Percentiles rank a stretch among this genome's conserved stretches.
phyloP scores from a whole-genome alignment of 2,329 filamentous ascomycete species.

The Phaeoacremonium minimum region DNA sequence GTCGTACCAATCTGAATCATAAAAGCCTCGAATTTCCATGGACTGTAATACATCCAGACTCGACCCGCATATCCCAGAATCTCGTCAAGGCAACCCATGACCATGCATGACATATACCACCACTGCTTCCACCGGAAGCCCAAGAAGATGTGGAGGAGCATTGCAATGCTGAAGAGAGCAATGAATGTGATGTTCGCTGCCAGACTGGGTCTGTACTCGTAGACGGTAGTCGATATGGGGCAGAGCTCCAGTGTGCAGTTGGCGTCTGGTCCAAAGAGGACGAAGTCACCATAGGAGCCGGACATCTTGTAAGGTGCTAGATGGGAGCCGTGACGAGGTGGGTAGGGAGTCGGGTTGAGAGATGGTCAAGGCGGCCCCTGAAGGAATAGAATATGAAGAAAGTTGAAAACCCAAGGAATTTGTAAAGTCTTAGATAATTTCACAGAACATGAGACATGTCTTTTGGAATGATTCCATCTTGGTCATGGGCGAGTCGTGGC shows the following conservation, averaged over 20 bases:
- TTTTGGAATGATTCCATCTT: too few relatives aligned
- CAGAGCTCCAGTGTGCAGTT: constrained; percentile 48
- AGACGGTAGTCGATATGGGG: constrained; percentile 37
- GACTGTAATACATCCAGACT: constrained; percentile 51
- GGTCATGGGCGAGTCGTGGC: too few relatives aligned
- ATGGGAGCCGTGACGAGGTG: too few relatives aligned
- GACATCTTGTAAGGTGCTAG: too few relatives aligned
- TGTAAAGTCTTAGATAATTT: too few relatives aligned
- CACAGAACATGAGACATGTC: too few relatives aligned
- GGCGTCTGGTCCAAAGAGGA: constrained; percentile 37
- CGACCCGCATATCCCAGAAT: constrained; percentile 60
- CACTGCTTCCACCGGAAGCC: constrained; percentile 42
- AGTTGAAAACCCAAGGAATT: too few relatives aligned
- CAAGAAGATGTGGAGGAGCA: constrained; percentile 38
- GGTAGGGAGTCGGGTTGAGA: too few relatives aligned
- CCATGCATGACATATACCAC: constrained; percentile 47
- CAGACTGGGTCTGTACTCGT: constrained; percentile 40
- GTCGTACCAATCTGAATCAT: constrained; percentile 59
- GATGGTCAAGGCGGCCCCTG: too few relatives aligned
- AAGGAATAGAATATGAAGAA: too few relatives aligned
- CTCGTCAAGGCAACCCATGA: constrained; percentile 51
- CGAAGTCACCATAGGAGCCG: background rate
- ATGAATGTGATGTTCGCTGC: constrained; percentile 37
- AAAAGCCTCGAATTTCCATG: constrained; percentile 55
- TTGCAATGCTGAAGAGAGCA: constrained; percentile 38